Evolutionary conservation across 306 rosid species (phyloP), one percentile per base, ranked within the genome.

Genomic region (Dicorynia guianensis): DNA sequence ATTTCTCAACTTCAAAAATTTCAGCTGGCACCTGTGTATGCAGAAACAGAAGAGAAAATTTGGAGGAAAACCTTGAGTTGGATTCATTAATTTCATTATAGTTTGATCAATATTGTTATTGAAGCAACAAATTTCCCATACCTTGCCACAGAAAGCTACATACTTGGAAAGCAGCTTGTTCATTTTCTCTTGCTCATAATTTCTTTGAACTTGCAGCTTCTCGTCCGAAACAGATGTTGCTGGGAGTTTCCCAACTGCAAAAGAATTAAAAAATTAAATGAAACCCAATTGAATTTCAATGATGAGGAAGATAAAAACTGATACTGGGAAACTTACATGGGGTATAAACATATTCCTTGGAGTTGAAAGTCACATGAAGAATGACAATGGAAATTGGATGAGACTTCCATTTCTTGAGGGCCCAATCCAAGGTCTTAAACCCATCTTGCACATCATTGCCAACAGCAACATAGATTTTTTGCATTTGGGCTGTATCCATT

Each of bases 201-300:
- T 86, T 66, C 77, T 84, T 9, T 86, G 47, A 84, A 84, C 74
- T 83, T 83, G 83, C 13, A 93, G 68, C 47, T 83, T 82, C 81
- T 88, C 96, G 25, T 93, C 97, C 53, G 75, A 89, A 46, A 93
- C 85, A 81, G 82, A 88, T 55, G 79, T 91, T 63, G 92, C 91
- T 13, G 92, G 97, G 61, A 93, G 96, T 85, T 89, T 93, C 11
- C 98, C 97, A 84, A 88, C 98, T 91, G 82, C 67, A 84, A 67
- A 48, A 85, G 18, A 70, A 76, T 34, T 72, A 50, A 36, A 77
- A 74, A 78, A 65, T 18, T 33, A 66, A 80, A 76, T 39, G 13
- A 64, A 75, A 42, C 71, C 72, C 39, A 63, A 44, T 40, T 52
- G 69, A 71, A 71, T 77, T 82, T 76, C 49, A 52, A 13, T 11